A percentile compares a stretch with the other conserved stretches of the same genome.
These are phyloP conservation scores for Jamesozyma jinghongensis DNA, from an alignment of 805 yeast genomes.

Conservation along the genomic window DNA sequence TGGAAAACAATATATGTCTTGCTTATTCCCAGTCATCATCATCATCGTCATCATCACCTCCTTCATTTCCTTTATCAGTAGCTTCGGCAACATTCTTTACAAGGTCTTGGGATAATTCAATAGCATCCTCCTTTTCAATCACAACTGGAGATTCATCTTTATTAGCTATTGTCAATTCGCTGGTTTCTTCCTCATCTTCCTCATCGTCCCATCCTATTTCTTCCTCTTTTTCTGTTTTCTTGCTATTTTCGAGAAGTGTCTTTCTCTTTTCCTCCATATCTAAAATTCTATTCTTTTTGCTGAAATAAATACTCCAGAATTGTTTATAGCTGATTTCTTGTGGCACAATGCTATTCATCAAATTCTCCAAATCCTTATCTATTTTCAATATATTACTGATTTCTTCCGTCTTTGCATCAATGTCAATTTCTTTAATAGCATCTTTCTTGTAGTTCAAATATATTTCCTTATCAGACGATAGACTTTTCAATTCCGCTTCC, in stretches of 20 bases:
- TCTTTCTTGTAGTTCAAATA: constrained; percentile 27
- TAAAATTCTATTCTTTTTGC: constrained; percentile 42
- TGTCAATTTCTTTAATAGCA: constrained; percentile 10
- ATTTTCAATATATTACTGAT: constrained; percentile 40
- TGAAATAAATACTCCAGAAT: constrained; percentile 73
- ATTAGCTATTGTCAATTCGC: not conserved
- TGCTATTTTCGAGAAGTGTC: constrained; percentile 41
- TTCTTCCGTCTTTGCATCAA: constrained; percentile 38
- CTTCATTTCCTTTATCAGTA: not conserved
- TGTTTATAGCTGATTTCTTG: constrained; percentile 43
- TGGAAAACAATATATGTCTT: not conserved
- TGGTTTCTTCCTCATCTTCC: constrained; percentile 15
- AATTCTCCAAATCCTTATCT: constrained; percentile 42
- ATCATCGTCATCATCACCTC: constrained; percentile 27
- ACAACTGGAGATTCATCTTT: constrained; percentile 13
- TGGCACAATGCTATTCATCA: constrained; percentile 63
- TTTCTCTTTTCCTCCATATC: constrained; percentile 60
- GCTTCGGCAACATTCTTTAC: not conserved
- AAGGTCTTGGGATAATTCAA: not conserved
- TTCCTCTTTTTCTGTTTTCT: constrained; percentile 27
- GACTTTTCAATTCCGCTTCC: constrained; percentile 51
- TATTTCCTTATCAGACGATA: constrained; percentile 42
- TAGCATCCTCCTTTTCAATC: constrained; percentile 11
- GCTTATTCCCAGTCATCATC: constrained; percentile 56
- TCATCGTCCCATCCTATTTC: constrained; percentile 33